Conservation (phyloP, 306 rosid genomes). For the Argentina anserina region DNA sequence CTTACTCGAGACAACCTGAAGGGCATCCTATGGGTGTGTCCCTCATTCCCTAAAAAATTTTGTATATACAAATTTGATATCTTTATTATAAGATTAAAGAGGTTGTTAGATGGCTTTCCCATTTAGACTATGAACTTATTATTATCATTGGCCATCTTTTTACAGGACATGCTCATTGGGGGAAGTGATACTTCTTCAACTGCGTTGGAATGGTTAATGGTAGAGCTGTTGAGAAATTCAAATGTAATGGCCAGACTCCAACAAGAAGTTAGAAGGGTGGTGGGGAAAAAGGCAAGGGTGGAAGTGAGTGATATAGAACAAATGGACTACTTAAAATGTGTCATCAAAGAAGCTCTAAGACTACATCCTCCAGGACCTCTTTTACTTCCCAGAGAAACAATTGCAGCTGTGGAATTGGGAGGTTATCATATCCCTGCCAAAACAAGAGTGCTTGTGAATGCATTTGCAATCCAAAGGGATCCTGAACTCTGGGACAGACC, state of each 20-base stretch:
- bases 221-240: neutral
- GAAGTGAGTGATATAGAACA: neutral
- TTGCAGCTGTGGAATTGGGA: neutral
- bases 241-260: neutral
- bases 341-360: neutral
- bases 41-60: neutral
- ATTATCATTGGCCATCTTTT: neutral
- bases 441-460: neutral
- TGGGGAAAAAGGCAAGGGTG: neutral
- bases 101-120: too few relatives aligned
- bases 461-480: neutral
- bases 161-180: neutral
- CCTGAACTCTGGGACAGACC: neutral
- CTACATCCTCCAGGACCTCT: neutral
- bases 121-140: neutral
- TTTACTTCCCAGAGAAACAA: neutral
- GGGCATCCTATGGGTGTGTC: neutral
- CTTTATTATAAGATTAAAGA: neutral
- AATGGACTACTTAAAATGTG: slow-evolving; percentile 1
- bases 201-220: neutral
- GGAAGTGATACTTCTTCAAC: slow-evolving; percentile 4
- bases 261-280: neutral
- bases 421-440: neutral
- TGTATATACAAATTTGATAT: neutral
- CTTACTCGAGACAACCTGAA: neutral